Percentiles rank a stretch among this genome's conserved stretches.
These are phyloP conservation scores for Colletotrichum kahawae DNA, from an alignment of 2,329 filamentous ascomycete genomes.

Conservation along the genomic window DNA sequence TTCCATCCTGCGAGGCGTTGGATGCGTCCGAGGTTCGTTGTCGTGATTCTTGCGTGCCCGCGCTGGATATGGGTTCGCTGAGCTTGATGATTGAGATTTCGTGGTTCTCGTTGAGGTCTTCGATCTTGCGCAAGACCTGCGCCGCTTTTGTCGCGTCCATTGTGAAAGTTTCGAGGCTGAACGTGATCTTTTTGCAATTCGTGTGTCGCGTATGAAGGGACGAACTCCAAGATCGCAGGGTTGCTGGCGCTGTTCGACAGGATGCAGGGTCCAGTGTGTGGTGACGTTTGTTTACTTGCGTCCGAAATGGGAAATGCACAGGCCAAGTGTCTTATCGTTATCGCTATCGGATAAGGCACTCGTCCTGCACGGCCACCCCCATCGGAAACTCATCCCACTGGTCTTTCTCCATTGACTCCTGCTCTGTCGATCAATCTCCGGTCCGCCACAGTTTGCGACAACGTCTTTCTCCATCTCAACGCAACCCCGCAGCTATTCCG, in stretches of 20 bases:
- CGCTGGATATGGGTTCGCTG: slow-evolving; percentile 73
- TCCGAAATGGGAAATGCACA: slow-evolving; percentile 29
- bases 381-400: neutral
- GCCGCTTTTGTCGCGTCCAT: slow-evolving; percentile 39
- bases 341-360: neutral
- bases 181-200: neutral
- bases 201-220: neutral
- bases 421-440: slow-evolving; percentile 1
- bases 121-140: slow-evolving; percentile 53
- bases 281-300: slow-evolving; percentile 44
- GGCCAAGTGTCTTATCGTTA: slow-evolving; percentile 4
- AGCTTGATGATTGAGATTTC: slow-evolving; percentile 78
- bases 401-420: neutral
- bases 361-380: neutral
- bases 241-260: neutral
- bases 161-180: neutral
- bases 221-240: neutral
- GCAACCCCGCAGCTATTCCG: neutral
- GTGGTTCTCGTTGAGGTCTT: slow-evolving; percentile 59
- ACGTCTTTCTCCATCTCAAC: neutral
- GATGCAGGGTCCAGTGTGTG: neutral
- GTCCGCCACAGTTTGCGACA: slow-evolving; percentile 7
- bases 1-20: slow-evolving; percentile 65
- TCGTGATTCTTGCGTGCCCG: slow-evolving; percentile 40
- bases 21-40: slow-evolving; percentile 77